Conservation (phyloP, 2,329 filamentous ascomycete genomes). For the Pyrenophora seminiperda region DNA sequence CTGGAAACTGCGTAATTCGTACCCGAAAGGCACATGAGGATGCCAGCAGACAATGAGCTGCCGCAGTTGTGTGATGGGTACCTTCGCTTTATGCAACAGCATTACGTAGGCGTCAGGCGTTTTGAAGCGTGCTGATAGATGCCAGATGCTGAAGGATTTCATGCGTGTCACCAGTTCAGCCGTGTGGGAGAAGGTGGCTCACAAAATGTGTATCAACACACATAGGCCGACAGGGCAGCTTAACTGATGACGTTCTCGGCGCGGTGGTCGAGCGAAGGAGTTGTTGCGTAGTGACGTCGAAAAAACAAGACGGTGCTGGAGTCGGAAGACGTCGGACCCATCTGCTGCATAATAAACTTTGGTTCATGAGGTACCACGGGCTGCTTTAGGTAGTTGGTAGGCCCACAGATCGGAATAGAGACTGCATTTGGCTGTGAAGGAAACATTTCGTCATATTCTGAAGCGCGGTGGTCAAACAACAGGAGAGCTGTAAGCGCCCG, state of each 20-base stretch:
- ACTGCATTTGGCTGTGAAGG: slow-evolving; percentile 12
- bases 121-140: slow-evolving; percentile 12
- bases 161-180: not conserved
- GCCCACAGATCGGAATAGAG: not conserved
- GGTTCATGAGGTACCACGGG: not conserved
- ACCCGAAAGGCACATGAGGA: not conserved
- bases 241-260: not conserved
- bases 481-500: slow-evolving; percentile 17
- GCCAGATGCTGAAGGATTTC: slow-evolving; percentile 6
- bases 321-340: slow-evolving; percentile 4
- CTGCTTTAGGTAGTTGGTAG: not conserved
- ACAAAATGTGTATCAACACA: not conserved
- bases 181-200: not conserved
- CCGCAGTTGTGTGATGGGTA: not conserved
- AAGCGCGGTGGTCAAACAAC: slow-evolving; percentile 24
- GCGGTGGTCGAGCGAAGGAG: not conserved
- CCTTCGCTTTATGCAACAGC: not conserved
- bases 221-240: not conserved
- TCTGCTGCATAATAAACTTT: slow-evolving; percentile 5
- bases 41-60: not conserved
- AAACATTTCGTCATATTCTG: slow-evolving; percentile 20
- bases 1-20: not conserved
- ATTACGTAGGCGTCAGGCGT: not conserved
- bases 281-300: not conserved
- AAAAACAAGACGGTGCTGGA: not conserved